Percentiles rank a stretch among this genome's conserved stretches.
These are phyloP conservation scores for Quercus parvula DNA, from an alignment of 306 rosid species.

Conservation along the genomic window DNA sequence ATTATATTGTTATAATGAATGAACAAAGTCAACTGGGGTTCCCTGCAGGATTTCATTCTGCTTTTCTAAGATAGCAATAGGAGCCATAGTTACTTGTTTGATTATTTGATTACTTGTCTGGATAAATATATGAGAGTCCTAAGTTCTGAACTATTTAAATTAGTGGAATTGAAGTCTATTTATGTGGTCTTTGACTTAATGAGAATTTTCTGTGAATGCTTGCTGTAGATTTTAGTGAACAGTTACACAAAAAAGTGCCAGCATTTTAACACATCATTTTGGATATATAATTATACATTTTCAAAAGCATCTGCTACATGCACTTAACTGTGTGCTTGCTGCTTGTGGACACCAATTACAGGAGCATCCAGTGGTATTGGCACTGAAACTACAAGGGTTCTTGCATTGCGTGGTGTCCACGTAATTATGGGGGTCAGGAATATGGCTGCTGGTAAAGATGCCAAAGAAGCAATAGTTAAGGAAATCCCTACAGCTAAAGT, in stretches of 20 bases:
- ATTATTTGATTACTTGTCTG: background rate
- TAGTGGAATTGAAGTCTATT: background rate
- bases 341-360: conserved; percentile 28
- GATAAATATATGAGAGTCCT: conserved; percentile 4
- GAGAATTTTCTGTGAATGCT: background rate
- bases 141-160: background rate
- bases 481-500: conserved; percentile 71
- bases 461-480: conserved; percentile 53
- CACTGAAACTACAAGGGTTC: conserved; percentile 72
- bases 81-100: background rate
- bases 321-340: background rate
- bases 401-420: conserved; percentile 81
- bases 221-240: conserved; percentile 1
- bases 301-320: background rate
- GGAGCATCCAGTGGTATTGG: conserved; percentile 92
- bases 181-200: background rate
- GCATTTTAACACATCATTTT: conserved; percentile 8
- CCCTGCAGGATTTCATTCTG: background rate
- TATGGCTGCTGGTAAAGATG: conserved; percentile 44
- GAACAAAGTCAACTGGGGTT: background rate
- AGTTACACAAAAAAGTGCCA: background rate
- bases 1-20: background rate
- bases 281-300: background rate
- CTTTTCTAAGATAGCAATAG: background rate
- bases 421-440: conserved; percentile 80